A percentile compares a stretch with the other conserved stretches of the same genome.
Conservation (phyloP, 2,329 filamentous ascomycete genomes). For the Juglanconis oblonga region DNA sequence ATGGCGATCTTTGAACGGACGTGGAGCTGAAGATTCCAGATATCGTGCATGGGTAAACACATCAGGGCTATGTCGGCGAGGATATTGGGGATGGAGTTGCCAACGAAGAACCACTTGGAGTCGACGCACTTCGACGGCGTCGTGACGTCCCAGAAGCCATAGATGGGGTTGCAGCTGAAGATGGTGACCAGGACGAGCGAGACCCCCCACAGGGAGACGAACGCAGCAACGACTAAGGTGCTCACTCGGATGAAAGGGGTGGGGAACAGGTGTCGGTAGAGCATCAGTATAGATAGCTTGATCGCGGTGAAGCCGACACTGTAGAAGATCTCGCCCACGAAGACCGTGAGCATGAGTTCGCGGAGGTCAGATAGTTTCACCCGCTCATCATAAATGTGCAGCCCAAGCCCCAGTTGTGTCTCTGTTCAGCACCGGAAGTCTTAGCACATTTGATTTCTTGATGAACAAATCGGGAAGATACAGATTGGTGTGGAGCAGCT, state of each 20-base stretch:
- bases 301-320: background rate
- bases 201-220: background rate
- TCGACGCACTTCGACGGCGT: background rate
- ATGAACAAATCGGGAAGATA: too few species aligned
- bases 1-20: too few species aligned
- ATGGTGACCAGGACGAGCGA: background rate
- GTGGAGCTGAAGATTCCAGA: too few species aligned
- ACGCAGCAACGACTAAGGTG: background rate
- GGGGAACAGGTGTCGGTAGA: background rate
- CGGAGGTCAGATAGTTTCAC: background rate
- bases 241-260: background rate
- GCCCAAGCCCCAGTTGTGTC: background rate
- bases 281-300: background rate
- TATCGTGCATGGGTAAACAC: too few species aligned
- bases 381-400: background rate
- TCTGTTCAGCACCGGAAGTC: background rate
- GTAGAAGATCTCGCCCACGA: background rate
- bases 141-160: background rate
- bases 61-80: too few species aligned
- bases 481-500: too few species aligned
- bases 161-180: background rate
- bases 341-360: background rate
- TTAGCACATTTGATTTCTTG: too few species aligned
- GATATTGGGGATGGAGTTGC: too few species aligned
- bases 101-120: too few species aligned